Conservation (phyloP, 495 filamentous ascomycete genomes). For the Hypoxylon perforatum region DNA sequence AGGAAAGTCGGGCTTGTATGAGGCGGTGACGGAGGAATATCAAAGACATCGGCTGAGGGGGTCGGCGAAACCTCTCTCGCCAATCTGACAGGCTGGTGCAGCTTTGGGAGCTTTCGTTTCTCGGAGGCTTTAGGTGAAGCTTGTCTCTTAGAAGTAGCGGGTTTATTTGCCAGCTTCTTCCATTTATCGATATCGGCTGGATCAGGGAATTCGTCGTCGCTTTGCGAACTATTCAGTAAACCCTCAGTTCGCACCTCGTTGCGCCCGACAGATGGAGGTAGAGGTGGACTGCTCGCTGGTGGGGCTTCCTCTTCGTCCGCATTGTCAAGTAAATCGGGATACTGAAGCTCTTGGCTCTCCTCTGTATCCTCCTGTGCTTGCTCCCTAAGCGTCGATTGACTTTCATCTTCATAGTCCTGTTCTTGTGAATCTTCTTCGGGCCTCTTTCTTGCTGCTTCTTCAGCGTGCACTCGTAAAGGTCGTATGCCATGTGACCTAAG, state of each 20-base stretch:
- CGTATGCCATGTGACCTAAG: conserved; percentile 72
- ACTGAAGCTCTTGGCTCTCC: conserved; percentile 43
- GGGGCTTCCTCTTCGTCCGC: conserved; percentile 42
- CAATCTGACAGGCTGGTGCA: conserved; percentile 23
- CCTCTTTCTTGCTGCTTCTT: conserved; percentile 42
- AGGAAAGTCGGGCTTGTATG: conserved; percentile 41
- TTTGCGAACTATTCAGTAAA: conserved; percentile 36
- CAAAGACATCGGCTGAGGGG: conserved; percentile 29
- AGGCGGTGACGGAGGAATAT: conserved; percentile 44
- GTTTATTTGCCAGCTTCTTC: conserved; percentile 37
- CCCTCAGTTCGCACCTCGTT: not conserved
- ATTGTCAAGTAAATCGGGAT: conserved; percentile 28
- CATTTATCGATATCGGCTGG: conserved; percentile 44
- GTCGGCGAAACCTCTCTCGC: conserved; percentile 15
- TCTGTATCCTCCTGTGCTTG: conserved; percentile 36
- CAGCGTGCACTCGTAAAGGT: conserved; percentile 64
- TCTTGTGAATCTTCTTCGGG: conserved; percentile 62
- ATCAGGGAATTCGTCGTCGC: conserved; percentile 46
- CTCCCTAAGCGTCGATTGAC: conserved; percentile 46
- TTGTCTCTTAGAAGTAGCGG: conserved; percentile 29
- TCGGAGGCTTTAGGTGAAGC: conserved; percentile 38
- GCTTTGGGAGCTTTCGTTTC: conserved; percentile 35
- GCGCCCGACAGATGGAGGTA: conserved; percentile 25
- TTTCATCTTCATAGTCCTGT: conserved; percentile 63
- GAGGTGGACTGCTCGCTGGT: conserved; percentile 15